These are phyloP conservation scores for Cylindrodendrum hubeiense DNA, from an alignment of 2,329 filamentous ascomycete genomes.

Conservation along the genomic window DNA sequence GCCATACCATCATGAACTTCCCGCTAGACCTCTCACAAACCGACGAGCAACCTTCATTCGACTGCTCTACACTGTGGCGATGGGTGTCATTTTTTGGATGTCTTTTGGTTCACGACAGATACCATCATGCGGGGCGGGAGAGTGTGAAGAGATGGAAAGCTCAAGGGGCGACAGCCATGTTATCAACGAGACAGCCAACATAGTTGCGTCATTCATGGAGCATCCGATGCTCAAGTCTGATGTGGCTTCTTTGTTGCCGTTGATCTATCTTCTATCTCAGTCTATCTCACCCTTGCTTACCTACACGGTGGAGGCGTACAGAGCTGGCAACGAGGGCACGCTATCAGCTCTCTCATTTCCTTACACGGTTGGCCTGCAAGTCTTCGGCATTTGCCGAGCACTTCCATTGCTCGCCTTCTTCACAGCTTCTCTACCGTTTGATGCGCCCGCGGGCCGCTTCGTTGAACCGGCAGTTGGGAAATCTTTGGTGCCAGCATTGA, in stretches of 20 bases:
- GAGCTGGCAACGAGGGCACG: constrained; percentile 30
- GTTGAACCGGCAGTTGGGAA: constrained; percentile 23
- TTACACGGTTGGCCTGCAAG: constrained; percentile 24
- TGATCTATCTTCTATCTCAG: constrained; percentile 29
- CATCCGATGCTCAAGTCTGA: not conserved
- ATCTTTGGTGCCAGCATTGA: constrained; percentile 31
- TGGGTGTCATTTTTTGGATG: not conserved
- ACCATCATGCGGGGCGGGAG: not conserved
- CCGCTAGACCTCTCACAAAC: not conserved
- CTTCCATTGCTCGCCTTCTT: constrained; percentile 26
- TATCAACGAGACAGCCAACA: not conserved
- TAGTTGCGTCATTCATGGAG: not conserved
- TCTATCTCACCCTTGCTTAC: constrained; percentile 39
- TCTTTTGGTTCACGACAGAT: too few species aligned
- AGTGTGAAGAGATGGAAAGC: not conserved
- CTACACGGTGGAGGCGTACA: constrained; percentile 41
- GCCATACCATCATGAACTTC: constrained; percentile 1
- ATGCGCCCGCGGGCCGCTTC: constrained; percentile 3
- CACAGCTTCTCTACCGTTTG: not conserved
- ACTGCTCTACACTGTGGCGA: not conserved
- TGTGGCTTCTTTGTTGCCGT: not conserved
- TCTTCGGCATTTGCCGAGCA: constrained; percentile 25
- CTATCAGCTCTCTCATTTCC: constrained; percentile 28
- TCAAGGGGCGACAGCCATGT: not conserved
- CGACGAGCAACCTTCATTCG: not conserved